Evolutionary conservation across 768 basidiomycete genomes (phyloP).

Genomic region (Psilocybe cubensis): DNA sequence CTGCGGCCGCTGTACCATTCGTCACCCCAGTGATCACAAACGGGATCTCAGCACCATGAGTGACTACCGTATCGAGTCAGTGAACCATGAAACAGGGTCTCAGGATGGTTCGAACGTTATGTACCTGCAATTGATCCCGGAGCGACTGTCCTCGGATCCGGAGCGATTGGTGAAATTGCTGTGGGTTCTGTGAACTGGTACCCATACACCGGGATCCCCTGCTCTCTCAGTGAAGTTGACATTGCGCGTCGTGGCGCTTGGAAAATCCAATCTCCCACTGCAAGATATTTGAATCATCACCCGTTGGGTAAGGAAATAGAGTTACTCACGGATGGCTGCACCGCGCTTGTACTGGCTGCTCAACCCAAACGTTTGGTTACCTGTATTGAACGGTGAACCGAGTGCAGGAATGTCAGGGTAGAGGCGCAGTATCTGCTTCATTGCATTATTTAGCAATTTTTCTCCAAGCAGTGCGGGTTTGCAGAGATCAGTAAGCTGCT

Average conservation of each 20-base stretch:
- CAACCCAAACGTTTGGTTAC: constrained; percentile 43
- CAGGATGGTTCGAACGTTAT: neutral
- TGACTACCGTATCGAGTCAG: constrained; percentile 19
- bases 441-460: constrained; percentile 12
- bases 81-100: neutral
- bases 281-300: neutral
- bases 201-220: constrained; percentile 35
- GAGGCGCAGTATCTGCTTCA: constrained; percentile 29
- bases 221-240: neutral
- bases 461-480: constrained; percentile 26
- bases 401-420: constrained; percentile 42
- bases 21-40: constrained; percentile 31
- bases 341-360: constrained; percentile 28
- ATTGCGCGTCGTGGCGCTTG: constrained; percentile 15
- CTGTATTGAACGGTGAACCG: constrained; percentile 48
- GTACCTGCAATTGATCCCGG: constrained; percentile 29
- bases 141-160: constrained; percentile 11
- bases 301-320: neutral
- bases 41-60: constrained; percentile 31
- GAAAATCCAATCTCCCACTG: constrained; percentile 28
- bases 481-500: constrained; percentile 22
- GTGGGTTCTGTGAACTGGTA: constrained; percentile 41
- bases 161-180: constrained; percentile 1
- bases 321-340: constrained; percentile 26
- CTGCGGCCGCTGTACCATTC: constrained; percentile 17